phyloP scores from a whole-genome alignment of 2,329 filamentous ascomycete species.

The Neoascochyta sp. region DNA sequence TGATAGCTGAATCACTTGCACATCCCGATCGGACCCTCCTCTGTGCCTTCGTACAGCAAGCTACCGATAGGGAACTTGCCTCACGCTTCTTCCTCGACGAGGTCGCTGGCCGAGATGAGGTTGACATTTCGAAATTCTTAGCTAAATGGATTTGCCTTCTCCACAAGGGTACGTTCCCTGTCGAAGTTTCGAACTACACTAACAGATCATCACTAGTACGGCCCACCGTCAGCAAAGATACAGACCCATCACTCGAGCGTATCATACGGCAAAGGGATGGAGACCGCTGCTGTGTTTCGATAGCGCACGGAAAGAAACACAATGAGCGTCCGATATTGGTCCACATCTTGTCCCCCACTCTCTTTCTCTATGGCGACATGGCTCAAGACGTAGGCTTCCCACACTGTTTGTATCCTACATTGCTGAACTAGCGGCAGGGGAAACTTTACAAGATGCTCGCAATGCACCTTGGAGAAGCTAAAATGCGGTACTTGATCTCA shows the following conservation, averaged over 20 bases:
- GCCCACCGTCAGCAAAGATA: slow-evolving; percentile 7
- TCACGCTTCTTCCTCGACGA: slow-evolving; percentile 11
- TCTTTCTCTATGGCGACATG: slow-evolving; percentile 9
- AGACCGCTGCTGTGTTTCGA: slow-evolving; percentile 13
- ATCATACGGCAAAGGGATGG: slow-evolving; percentile 14
- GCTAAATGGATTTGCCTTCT: slow-evolving; percentile 12
- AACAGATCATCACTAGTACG: slow-evolving; percentile 5
- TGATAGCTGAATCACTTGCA: slow-evolving; percentile 10
- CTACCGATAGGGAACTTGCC: slow-evolving; percentile 11
- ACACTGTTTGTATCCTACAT: background rate
- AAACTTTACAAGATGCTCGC: slow-evolving; percentile 5
- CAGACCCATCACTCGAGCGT: slow-evolving; percentile 5
- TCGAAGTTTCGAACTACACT: slow-evolving; percentile 1
- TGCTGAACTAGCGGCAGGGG: slow-evolving; percentile 3
- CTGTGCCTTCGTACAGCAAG: slow-evolving; percentile 9
- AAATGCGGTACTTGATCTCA: slow-evolving; percentile 7
- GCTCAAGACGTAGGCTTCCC: slow-evolving; percentile 6
- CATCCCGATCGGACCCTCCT: slow-evolving; percentile 12
- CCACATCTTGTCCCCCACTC: slow-evolving; percentile 9
- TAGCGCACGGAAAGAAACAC: slow-evolving; percentile 2
- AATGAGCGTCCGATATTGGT: slow-evolving; percentile 4
- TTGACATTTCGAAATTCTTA: slow-evolving; percentile 7
- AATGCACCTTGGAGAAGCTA: slow-evolving; percentile 7
- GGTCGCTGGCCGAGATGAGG: slow-evolving; percentile 4
- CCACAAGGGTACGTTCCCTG: slow-evolving; percentile 6